Base-by-base conservation (phyloP, 805 yeast genomes). In the Barnettozyma californica region DNA sequence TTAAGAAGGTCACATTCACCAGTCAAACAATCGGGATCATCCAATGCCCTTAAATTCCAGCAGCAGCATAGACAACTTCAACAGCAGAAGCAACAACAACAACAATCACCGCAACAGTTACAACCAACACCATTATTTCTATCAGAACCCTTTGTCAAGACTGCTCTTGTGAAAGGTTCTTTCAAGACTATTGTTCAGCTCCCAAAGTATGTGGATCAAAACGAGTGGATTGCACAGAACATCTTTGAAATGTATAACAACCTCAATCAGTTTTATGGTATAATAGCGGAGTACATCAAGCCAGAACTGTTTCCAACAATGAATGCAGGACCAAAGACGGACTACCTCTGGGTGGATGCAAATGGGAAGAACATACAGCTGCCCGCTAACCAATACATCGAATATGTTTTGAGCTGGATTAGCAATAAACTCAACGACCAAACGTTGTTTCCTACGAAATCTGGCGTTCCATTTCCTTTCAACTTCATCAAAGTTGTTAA, bases 221-320 rank as follows among this genome's bases (percentile, higher is more conserved):
- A 90, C 47, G 99, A 94, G 65, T 94, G 99, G 99, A 73, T 94
- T 16, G 97, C 98, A 1, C 76, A 94, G 48, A 94, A 90, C 46
- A 81, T 88, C 7, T 91, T 91, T 66, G 99, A 94, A 67, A 79
- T 88, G 56, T 89, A 84, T 69, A 85, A 86, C 44, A 89, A 88
- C 60, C 68, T 94, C 49, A 85, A 87, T 56, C 94, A 87, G 62
- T 90, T 92, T 60, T 90, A 88, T 64, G 95, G 94, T 1, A 86
- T 90, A n/a, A 78, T 94, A 40, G 78, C 90, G 2, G 98, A 92
- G 57, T 90, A 87, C 58, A 88, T 92, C 37, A 89, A 96, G 2
- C 91, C 96, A 0, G 95, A 87, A 58, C 78, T 83, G 26, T 88
- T 83, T 59, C 96, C 96, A 11, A 84, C 92, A 1, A 94, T 94